Base-by-base conservation (phyloP, 768 basidiomycete species). In the Kwoniella bestiolae region DNA sequence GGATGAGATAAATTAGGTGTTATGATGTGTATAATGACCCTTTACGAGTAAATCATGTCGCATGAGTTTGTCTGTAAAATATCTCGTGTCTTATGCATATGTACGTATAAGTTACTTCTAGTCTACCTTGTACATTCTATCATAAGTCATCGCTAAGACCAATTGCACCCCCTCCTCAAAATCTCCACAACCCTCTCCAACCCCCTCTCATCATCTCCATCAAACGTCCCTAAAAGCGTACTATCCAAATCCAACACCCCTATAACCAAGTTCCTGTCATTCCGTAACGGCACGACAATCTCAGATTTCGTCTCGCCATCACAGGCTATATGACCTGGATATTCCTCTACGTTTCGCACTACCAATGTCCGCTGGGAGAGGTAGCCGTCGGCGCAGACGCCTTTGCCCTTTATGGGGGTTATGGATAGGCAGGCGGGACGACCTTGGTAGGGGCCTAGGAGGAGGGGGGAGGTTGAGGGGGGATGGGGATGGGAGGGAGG, bases 321-420 rank as follows among this genome's bases (percentile, higher is more conserved):
- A 75, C 95, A 97, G 2, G 92, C 81, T 77, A 96, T 95, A 77
- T 98, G 95, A 0, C 94, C 93, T 0, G 91, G 91, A 76, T 93
- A 93, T 9, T 79, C 80, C 26, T 90, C 86, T 21, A 97, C 92
- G 65, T 94, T 86, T 21, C 83, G 82, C 1, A 96, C 91, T n/a
- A 92, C 73, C 5, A 91, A 58, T 0, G 89, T 86, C 68, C 83
- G 75, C 47, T 79, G 80, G 55, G 84, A 84, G 14, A 88, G 60
- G 79, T 87, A 95, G 1, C 89, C 88, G 55, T 88, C 88, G 5
- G 92, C 91, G 79, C 94, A 96, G 11, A 96, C 94, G 29, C 94
- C 92, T n/a, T 86, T 85, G 11, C 85, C 86, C 4, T 83, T 75
- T 45, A 86, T 83, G 0, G 75, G 73, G 8, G 47, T 83, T 79